A percentile compares a stretch with the other conserved stretches of the same genome.
These are phyloP conservation scores for Ceratocystis huliohia DNA, from an alignment of 2,329 filamentous ascomycete species.

Conservation along the genomic window DNA sequence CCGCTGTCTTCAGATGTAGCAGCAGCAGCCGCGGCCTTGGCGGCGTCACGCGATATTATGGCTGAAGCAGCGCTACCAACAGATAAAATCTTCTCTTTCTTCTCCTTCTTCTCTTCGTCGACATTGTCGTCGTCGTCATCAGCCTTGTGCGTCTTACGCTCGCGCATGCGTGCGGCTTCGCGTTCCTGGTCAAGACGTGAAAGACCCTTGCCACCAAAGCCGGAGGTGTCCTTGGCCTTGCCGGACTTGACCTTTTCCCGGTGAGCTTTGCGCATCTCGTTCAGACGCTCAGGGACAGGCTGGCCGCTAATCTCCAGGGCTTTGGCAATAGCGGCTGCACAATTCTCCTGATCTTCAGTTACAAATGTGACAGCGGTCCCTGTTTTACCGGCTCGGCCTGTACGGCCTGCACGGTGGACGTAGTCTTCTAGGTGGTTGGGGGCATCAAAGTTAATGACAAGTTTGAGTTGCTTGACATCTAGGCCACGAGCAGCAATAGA, in stretches of 20 bases:
- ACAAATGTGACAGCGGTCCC: constrained; percentile 92
- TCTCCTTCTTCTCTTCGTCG: constrained; percentile 64
- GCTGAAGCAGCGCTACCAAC: constrained; percentile 51
- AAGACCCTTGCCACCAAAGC: constrained; percentile 89
- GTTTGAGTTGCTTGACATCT: constrained; percentile 88
- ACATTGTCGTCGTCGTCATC: constrained; percentile 74
- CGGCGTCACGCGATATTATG: constrained; percentile 41
- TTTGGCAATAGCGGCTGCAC: constrained; percentile 75
- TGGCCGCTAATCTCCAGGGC: constrained; percentile 87
- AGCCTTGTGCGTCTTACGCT: constrained; percentile 80
- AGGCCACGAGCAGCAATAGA: constrained; percentile 90
- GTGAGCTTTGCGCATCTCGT: constrained; percentile 58
- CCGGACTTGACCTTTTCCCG: constrained; percentile 84
- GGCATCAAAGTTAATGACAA: constrained; percentile 91
- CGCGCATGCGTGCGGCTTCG: constrained; percentile 71
- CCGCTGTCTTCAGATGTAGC: constrained; percentile 24
- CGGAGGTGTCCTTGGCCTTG: constrained; percentile 76
- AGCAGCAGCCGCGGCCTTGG: constrained; percentile 30
- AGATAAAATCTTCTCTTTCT: constrained; percentile 55
- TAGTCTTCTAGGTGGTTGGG: constrained; percentile 95
- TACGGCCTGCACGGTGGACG: constrained; percentile 85
- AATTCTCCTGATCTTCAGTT: constrained; percentile 82
- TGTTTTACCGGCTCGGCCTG: constrained; percentile 84
- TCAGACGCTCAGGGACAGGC: constrained; percentile 57
- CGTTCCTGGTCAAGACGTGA: constrained; percentile 85